Percentiles rank a stretch among this genome's conserved stretches.
phyloP scores from a whole-genome alignment of 768 basidiomycete species.

The Podaxis mareebaensis region DNA sequence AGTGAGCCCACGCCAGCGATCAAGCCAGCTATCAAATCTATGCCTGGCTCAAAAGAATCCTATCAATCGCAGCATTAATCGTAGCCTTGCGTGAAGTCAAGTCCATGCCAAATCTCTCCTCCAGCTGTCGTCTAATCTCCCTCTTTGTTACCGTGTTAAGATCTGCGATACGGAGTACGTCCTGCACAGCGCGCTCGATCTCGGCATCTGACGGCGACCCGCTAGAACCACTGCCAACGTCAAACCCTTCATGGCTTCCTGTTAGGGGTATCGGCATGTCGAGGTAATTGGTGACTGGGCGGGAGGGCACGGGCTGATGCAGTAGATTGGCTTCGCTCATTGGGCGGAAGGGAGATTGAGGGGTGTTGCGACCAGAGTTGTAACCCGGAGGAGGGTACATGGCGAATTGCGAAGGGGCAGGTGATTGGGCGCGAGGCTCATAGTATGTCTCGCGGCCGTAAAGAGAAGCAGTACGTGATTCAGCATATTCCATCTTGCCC shows the following conservation, averaged over 20 bases:
- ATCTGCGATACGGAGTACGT: constrained; percentile 76
- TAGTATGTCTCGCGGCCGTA: constrained; percentile 90
- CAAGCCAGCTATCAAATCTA: constrained; percentile 3
- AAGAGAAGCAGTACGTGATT: constrained; percentile 75
- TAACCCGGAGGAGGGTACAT: constrained; percentile 67
- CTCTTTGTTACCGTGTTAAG: constrained; percentile 92
- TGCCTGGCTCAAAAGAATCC: constrained; percentile 58
- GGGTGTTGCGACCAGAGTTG: constrained; percentile 78
- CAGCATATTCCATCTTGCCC: constrained; percentile 73
- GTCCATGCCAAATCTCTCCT: constrained; percentile 80
- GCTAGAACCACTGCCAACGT: constrained; percentile 32
- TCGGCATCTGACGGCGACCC: constrained; percentile 65
- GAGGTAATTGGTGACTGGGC: constrained; percentile 76
- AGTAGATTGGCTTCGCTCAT: constrained; percentile 37
- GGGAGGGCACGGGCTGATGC: constrained; percentile 65
- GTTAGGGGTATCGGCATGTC: constrained; percentile 64
- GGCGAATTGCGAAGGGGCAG: constrained; percentile 68
- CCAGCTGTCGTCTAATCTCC: constrained; percentile 80
- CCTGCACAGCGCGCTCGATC: constrained; percentile 73
- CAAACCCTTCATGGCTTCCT: constrained; percentile 53
- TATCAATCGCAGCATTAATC: constrained; percentile 81
- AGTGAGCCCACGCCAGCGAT: background rate
- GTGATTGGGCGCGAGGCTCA: constrained; percentile 74
- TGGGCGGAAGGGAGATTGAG: constrained; percentile 48
- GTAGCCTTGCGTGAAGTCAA: constrained; percentile 66